These are phyloP conservation scores for Aphanomyces cochlioides DNA, from an alignment of 352 stramenopile species.

Conservation along the genomic window DNA sequence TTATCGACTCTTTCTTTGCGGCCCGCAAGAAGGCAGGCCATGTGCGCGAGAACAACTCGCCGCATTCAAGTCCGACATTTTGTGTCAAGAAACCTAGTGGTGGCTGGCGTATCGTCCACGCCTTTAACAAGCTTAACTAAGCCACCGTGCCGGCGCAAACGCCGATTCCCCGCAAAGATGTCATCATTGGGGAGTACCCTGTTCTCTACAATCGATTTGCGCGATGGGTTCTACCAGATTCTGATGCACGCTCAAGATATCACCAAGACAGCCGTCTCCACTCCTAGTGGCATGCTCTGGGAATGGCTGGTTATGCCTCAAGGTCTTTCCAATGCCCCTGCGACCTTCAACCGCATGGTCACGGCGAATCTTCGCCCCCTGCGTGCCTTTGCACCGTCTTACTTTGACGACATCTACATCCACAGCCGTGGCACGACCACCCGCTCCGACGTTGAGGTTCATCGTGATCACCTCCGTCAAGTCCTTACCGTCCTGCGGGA, in stretches of 20 bases:
- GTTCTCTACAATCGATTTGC: conserved; percentile 38
- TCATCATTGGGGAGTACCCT: conserved; percentile 34
- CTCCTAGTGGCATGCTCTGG: conserved; percentile 34
- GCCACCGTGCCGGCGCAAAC: conserved; percentile 36
- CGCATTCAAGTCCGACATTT: conserved; percentile 34
- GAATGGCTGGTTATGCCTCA: conserved; percentile 38
- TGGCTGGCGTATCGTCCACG: conserved; percentile 36
- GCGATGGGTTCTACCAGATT: conserved; percentile 38
- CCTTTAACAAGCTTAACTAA: conserved; percentile 40
- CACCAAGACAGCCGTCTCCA: conserved; percentile 32
- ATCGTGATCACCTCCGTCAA: conserved; percentile 31
- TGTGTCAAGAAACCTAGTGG: conserved; percentile 34
- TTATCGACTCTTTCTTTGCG: conserved; percentile 11
- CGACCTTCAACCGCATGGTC: conserved; percentile 41
- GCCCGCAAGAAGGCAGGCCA: conserved; percentile 24
- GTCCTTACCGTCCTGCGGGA: conserved; percentile 31
- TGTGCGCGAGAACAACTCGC: conserved; percentile 32
- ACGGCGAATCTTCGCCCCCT: conserved; percentile 31
- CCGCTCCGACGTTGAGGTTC: conserved; percentile 15
- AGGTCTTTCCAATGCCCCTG: conserved; percentile 35
- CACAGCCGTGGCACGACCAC: conserved; percentile 24
- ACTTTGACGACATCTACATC: conserved; percentile 40
- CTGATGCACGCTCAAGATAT: conserved; percentile 29
- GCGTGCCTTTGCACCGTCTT: conserved; percentile 31
- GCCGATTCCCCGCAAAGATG: conserved; percentile 37